phyloP scores from a whole-genome alignment of 345 rosid genomes.

The Sisymbrium irio region DNA sequence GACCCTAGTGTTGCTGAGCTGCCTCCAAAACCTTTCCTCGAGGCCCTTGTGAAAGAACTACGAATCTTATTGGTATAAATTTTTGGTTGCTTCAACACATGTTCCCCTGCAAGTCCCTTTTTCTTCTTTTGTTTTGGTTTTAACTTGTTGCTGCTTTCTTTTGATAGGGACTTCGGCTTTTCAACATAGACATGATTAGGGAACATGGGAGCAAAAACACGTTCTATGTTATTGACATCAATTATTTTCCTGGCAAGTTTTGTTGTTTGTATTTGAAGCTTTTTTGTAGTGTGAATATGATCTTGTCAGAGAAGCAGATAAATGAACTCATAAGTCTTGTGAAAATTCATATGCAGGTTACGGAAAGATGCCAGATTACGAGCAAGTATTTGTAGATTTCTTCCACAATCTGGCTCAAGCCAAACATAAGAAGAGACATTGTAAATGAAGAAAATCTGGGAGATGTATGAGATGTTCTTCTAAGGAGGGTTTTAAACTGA shows the following conservation, averaged over 20 bases:
- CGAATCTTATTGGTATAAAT: conserved; percentile 54
- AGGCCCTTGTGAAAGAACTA: conserved; percentile 83
- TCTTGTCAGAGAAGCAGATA: background rate
- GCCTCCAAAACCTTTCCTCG: conserved; percentile 80
- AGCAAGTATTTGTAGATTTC: conserved; percentile 81
- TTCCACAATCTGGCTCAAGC: conserved; percentile 46
- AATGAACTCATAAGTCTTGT: background rate
- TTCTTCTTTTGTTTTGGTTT: background rate
- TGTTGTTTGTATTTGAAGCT: background rate
- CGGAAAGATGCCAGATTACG: conserved; percentile 89
- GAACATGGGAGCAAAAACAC: conserved; percentile 68
- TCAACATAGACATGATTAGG: conserved; percentile 92
- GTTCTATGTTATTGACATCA: conserved; percentile 91
- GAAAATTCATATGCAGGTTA: conserved; percentile 53
- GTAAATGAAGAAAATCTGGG: conserved; percentile 28
- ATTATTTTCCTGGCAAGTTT: conserved; percentile 83
- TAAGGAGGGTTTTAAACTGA: conserved; percentile 8
- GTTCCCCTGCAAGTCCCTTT: background rate
- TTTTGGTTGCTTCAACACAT: background rate
- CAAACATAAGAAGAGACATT: conserved; percentile 41
- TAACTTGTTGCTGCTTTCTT: conserved; percentile 30
- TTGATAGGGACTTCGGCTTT: conserved; percentile 57
- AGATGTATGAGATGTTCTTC: background rate
- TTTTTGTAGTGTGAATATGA: background rate
- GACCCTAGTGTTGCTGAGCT: conserved; percentile 80